phyloP scores from a whole-genome alignment of 2,329 filamentous ascomycete species.

The Aspergillus cejpii region DNA sequence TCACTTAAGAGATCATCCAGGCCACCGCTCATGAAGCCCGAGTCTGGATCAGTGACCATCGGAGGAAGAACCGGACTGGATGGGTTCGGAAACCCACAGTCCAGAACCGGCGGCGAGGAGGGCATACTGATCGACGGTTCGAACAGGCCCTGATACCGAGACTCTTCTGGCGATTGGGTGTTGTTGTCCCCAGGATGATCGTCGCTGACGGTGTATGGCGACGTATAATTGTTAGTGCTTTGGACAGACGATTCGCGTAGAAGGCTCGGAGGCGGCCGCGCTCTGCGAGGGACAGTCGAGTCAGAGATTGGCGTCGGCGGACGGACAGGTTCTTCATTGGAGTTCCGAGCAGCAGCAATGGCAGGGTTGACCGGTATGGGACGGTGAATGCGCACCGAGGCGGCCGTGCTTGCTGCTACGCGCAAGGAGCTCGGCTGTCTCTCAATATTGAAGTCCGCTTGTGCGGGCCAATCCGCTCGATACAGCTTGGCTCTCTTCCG shows the following conservation, averaged over 20 bases:
- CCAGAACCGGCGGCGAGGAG: conserved; percentile 80
- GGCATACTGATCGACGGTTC: conserved; percentile 75
- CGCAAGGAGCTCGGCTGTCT: conserved; percentile 70
- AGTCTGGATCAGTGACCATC: conserved; percentile 56
- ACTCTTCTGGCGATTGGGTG: conserved; percentile 46
- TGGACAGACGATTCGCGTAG: conserved; percentile 58
- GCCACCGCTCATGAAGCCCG: conserved; percentile 78
- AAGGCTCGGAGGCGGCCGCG: conserved; percentile 44
- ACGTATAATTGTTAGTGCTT: conserved; percentile 32
- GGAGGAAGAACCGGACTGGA: conserved; percentile 73
- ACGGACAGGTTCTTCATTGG: conserved; percentile 41
- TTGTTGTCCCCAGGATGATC: conserved; percentile 40
- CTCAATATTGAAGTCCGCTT: conserved; percentile 59
- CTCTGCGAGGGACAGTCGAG: conserved; percentile 26
- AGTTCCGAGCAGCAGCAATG: conserved; percentile 25
- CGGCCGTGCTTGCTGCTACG: conserved; percentile 84
- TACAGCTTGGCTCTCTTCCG: conserved; percentile 77
- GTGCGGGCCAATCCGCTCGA: conserved; percentile 64
- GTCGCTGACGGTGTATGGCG: conserved; percentile 38
- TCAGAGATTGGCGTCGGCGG: conserved; percentile 43
- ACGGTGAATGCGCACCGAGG: conserved; percentile 76
- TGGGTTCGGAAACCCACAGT: conserved; percentile 56
- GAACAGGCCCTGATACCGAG: conserved; percentile 45
- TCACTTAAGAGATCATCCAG: conserved; percentile 64
- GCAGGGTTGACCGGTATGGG: conserved; percentile 52